phyloP scores from a whole-genome alignment of 1,284 basidiomycete genomes.

The Ceratobasidium sp. region DNA sequence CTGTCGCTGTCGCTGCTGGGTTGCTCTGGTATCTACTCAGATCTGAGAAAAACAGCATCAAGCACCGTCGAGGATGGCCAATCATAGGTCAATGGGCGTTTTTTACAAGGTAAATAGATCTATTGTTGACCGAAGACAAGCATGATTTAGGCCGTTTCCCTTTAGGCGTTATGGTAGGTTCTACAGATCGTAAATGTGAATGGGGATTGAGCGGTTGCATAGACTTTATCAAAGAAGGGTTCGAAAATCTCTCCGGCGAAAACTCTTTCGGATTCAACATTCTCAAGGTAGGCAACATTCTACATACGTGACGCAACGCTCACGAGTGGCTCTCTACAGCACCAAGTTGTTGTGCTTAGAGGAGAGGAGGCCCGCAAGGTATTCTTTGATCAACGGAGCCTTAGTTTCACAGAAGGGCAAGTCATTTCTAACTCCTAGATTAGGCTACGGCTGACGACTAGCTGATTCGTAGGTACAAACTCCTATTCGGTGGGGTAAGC shows the following conservation, averaged over 20 bases:
- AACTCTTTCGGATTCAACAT: constrained; percentile 14
- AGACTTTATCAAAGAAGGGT: constrained; percentile 12
- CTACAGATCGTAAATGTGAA: too few relatives aligned
- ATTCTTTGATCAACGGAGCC: not conserved
- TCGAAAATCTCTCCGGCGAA: not conserved
- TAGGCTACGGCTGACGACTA: not conserved
- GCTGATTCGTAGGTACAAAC: not conserved
- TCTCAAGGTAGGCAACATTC: not conserved
- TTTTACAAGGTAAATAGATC: constrained; percentile 16
- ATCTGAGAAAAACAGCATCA: not conserved
- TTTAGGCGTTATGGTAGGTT: too few relatives aligned
- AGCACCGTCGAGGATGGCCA: not conserved
- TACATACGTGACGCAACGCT: too few relatives aligned
- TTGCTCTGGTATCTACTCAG: not conserved
- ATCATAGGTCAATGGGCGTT: constrained; percentile 13
- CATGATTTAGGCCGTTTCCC: too few relatives aligned
- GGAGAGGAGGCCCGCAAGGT: constrained; percentile 19
- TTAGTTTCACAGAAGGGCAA: constrained; percentile 23
- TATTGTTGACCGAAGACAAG: too few relatives aligned
- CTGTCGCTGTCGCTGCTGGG: not conserved
- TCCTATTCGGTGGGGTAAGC: constrained; percentile 24
- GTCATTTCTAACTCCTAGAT: not conserved
- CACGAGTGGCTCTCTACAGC: not conserved
- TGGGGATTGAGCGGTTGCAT: too few relatives aligned
- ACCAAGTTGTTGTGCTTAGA: constrained; percentile 9